These are phyloP conservation scores for Dothistroma pini DNA, from an alignment of 2,329 filamentous ascomycete genomes.

Conservation along the genomic window DNA sequence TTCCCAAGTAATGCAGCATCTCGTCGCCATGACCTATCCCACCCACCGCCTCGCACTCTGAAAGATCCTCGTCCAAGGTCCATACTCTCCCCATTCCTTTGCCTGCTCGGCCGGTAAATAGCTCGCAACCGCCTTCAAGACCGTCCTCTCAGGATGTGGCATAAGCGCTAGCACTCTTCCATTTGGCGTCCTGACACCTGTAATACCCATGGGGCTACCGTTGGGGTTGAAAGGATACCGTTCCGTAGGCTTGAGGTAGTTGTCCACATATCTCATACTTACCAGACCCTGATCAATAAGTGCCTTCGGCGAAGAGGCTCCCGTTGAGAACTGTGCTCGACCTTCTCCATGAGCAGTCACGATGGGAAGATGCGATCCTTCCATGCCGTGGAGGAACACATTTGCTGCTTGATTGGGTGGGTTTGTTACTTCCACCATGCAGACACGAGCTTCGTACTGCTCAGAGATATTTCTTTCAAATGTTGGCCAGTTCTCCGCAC, in stretches of 20 bases:
- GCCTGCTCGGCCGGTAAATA: slow-evolving; percentile 63
- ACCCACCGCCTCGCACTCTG: slow-evolving; percentile 86
- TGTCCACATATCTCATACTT: slow-evolving; percentile 81
- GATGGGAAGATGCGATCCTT: slow-evolving; percentile 75
- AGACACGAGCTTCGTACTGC: slow-evolving; percentile 85
- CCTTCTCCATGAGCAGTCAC: slow-evolving; percentile 90
- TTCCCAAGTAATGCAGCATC: background rate
- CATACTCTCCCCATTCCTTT: slow-evolving; percentile 72
- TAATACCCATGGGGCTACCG: slow-evolving; percentile 76
- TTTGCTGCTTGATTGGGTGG: slow-evolving; percentile 51
- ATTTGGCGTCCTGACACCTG: slow-evolving; percentile 71
- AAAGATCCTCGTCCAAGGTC: slow-evolving; percentile 84
- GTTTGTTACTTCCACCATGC: slow-evolving; percentile 77
- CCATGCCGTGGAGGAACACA: slow-evolving; percentile 91
- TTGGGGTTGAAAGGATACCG: slow-evolving; percentile 88
- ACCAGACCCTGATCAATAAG: slow-evolving; percentile 67
- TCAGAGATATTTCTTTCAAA: slow-evolving; percentile 82
- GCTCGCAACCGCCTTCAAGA: slow-evolving; percentile 73
- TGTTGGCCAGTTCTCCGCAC: slow-evolving; percentile 74
- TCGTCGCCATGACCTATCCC: slow-evolving; percentile 41
- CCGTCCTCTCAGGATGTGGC: slow-evolving; percentile 90
- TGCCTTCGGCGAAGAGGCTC: slow-evolving; percentile 43
- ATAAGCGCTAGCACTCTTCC: slow-evolving; percentile 84
- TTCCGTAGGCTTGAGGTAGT: slow-evolving; percentile 69
- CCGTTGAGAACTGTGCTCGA: slow-evolving; percentile 59